These are phyloP conservation scores for Phytopythium helicoides DNA, from an alignment of 352 stramenopile species.

Conservation along the genomic window DNA sequence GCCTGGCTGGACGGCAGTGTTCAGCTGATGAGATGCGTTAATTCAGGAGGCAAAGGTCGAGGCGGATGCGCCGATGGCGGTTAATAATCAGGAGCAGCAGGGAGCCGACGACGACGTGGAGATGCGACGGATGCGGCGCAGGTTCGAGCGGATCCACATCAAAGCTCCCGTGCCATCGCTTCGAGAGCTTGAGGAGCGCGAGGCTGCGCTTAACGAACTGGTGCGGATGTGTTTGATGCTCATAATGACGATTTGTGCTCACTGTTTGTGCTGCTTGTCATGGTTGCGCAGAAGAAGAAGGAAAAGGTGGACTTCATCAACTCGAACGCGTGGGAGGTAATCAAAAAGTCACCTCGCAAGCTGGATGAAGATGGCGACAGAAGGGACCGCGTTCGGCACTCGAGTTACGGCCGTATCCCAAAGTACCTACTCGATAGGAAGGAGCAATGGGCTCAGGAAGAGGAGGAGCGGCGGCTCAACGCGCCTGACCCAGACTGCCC, in stretches of 20 bases:
- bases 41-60: not conserved
- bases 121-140: constrained; percentile 3
- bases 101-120: not conserved
- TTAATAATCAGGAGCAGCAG: constrained; percentile 3
- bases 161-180: constrained; percentile 54
- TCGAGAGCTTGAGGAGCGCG: constrained; percentile 43
- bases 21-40: too few relatives aligned
- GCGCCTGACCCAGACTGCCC: constrained; percentile 83
- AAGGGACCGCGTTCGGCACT: constrained; percentile 10
- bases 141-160: constrained; percentile 8
- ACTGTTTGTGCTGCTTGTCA: not conserved
- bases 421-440: constrained; percentile 71
- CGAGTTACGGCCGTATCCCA: constrained; percentile 63
- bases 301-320: constrained; percentile 68
- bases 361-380: constrained; percentile 12
- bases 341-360: constrained; percentile 37
- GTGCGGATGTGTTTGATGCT: constrained; percentile 11
- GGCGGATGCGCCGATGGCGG: not conserved
- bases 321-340: constrained; percentile 76
- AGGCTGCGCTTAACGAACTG: constrained; percentile 32
- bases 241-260: not conserved
- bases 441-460: constrained; percentile 80
- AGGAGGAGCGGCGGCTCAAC: constrained; percentile 71
- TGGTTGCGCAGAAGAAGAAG: constrained; percentile 39
- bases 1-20: too few relatives aligned